Evolutionary conservation across 2,329 filamentous ascomycete species (phyloP), one percentile per base, ranked within the genome.

Genomic region (Massarina eburnea): DNA sequence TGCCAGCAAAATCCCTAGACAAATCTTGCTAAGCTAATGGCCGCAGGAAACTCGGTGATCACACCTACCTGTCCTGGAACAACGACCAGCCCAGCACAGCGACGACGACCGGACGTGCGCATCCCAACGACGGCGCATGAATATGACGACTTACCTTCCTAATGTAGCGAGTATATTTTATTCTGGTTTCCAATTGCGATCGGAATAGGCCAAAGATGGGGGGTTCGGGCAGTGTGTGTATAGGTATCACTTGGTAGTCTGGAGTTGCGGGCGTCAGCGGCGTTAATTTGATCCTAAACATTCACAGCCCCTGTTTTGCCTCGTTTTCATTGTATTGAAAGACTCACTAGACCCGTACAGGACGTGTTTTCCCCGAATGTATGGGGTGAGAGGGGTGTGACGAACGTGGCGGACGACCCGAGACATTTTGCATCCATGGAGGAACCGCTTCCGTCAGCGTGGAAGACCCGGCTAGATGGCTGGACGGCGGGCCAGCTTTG

Each of bases 41-140:
- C n/a, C 18, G 33, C 57, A 92, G 94, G 64, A 99, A 97, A 87
- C 82, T 99, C 33, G 94, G 94, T 51, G 94, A 99, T 70, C 94
- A 97, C 72, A 96, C 91, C 8, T 97, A 99, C 70, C 80, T 99
- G 39, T 94, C 89, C 19, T 99, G 94, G 94, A 96, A 97, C 70
- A 86, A 84, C 51, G 84, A 88, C 36, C 75, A 81, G 49, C 76
- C 80, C 7, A 77, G 74, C 48, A 78, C 80, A 36, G 80, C 79
- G 48, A 80, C 78, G 30, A 71, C 75, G 38, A 77, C 73, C 50
- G 75, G 74, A 12, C 64, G 75, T 46, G 42, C 54, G 26, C 56
- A 64, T 39, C 63, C 64, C 8, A 66, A 64, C 22, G 70, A 70
- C 30, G 59, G 60, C 21, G 59, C 62, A 48, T 66, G 51, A 62